A percentile compares a stretch with the other conserved stretches of the same genome.
phyloP scores from a whole-genome alignment of 306 rosid species.

The Hippophae gyantsensis region DNA sequence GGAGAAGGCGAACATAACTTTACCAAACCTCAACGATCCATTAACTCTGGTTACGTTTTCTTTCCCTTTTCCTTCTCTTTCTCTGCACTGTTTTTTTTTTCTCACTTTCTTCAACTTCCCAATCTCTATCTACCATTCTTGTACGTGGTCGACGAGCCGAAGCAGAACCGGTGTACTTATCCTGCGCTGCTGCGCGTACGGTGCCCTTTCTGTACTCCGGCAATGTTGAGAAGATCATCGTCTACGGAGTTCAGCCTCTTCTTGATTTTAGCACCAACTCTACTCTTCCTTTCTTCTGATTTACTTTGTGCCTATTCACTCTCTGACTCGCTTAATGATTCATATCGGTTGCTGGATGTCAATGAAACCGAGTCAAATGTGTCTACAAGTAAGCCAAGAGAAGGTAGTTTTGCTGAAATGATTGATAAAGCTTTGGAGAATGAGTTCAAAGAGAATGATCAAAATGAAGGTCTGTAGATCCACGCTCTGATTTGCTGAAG shows the following conservation, averaged over 20 bases:
- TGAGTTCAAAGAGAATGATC: constrained; percentile 89
- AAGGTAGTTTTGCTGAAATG: constrained; percentile 87
- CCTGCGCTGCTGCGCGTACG: constrained; percentile 3
- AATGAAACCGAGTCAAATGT: constrained; percentile 60
- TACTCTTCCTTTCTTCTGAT: constrained; percentile 27
- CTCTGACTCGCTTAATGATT: constrained; percentile 25
- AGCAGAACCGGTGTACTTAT: constrained; percentile 15
- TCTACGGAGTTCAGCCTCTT: constrained; percentile 15
- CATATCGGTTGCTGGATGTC: constrained; percentile 45
- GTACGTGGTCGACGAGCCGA: not conserved
- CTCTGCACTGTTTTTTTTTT: not conserved
- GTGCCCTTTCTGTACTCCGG: constrained; percentile 8
- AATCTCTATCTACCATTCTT: not conserved
- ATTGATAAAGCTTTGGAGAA: constrained; percentile 90
- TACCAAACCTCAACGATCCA: constrained; percentile 16
- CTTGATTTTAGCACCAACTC: constrained; percentile 7
- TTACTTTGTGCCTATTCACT: constrained; percentile 34
- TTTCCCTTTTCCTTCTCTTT: constrained; percentile 6
- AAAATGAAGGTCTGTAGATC: constrained; percentile 72
- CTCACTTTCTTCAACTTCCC: constrained; percentile 3
- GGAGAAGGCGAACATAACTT: constrained; percentile 39
- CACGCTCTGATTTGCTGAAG: constrained; percentile 2
- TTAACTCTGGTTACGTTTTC: constrained; percentile 12
- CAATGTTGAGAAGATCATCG: constrained; percentile 38
- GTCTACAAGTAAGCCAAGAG: constrained; percentile 50